These are phyloP conservation scores for Gossypium anomalum DNA, from an alignment of 345 rosid species.

Conservation along the genomic window DNA sequence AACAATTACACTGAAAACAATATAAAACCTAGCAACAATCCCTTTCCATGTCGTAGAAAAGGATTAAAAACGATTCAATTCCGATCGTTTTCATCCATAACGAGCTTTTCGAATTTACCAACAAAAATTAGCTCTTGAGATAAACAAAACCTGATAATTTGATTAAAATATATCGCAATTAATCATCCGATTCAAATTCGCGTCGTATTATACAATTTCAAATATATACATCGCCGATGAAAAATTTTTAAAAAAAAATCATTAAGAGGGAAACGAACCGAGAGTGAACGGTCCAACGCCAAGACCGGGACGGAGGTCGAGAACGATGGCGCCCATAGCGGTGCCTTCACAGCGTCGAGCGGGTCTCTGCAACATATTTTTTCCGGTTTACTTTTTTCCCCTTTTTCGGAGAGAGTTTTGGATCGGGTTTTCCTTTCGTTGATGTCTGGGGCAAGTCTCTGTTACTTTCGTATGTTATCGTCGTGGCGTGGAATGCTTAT, in stretches of 20 bases:
- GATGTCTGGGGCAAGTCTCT: background rate
- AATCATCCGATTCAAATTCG: background rate
- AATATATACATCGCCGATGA: background rate
- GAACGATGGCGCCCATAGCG: constrained; percentile 90
- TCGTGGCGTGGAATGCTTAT: background rate
- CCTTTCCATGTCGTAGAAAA: background rate
- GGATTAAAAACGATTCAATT: background rate
- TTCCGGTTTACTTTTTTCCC: background rate
- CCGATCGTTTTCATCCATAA: background rate
- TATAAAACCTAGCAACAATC: constrained; percentile 5
- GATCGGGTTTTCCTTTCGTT: background rate
- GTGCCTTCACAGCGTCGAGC: constrained; percentile 91
- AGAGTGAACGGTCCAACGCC: constrained; percentile 89
- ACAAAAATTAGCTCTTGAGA: background rate
- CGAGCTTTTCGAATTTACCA: background rate
- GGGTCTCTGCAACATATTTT: constrained; percentile 53
- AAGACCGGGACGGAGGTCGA: constrained; percentile 91
- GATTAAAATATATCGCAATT: background rate
- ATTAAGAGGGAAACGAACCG: constrained; percentile 39
- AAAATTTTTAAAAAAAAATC: too few species aligned
- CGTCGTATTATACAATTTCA: background rate
- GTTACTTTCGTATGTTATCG: background rate
- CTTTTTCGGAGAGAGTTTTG: background rate
- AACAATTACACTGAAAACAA: background rate
- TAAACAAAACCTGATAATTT: background rate